A percentile compares a stretch with the other conserved stretches of the same genome.
Evolutionary conservation across 441 rosid genomes (phyloP).

Genomic region (Euphorbia corollata): DNA sequence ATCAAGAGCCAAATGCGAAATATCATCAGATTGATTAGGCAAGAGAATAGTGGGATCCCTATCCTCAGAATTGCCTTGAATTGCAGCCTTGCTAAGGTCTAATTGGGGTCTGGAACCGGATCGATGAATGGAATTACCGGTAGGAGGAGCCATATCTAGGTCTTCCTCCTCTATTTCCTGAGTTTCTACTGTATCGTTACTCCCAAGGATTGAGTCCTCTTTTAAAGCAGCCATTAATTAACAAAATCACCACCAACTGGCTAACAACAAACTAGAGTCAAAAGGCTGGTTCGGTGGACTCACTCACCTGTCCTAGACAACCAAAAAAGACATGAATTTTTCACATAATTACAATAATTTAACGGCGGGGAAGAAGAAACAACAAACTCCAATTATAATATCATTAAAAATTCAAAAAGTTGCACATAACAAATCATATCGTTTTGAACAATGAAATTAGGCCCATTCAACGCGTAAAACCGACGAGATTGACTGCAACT

Average conservation of each 20-base stretch:
- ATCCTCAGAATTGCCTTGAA: conserved; percentile 87
- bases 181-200: neutral
- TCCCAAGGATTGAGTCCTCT: no score
- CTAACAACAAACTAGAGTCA: conserved; percentile 18
- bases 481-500: no score
- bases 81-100: conserved; percentile 96
- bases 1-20: conserved; percentile 48
- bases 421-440: neutral
- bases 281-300: conserved; percentile 18
- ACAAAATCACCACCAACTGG: conserved; percentile 24
- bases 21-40: conserved; percentile 98
- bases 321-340: neutral
- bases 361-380: conserved; percentile 5
- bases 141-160: conserved; percentile 59
- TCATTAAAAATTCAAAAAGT: neutral
- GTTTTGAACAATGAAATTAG: no score
- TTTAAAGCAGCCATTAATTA: conserved; percentile 38
- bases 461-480: no score
- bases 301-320: conserved; percentile 26
- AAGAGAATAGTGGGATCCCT: conserved; percentile 83
- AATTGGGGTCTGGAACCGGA: conserved; percentile 93
- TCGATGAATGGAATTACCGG: conserved; percentile 63
- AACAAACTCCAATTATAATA: neutral
- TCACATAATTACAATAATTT: neutral
- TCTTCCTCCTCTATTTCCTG: conserved; percentile 32